A percentile compares a stretch with the other conserved stretches of the same genome.
These are phyloP conservation scores for Aspergillus ochraceus DNA, from an alignment of 2,329 filamentous ascomycete genomes.

Conservation along the genomic window DNA sequence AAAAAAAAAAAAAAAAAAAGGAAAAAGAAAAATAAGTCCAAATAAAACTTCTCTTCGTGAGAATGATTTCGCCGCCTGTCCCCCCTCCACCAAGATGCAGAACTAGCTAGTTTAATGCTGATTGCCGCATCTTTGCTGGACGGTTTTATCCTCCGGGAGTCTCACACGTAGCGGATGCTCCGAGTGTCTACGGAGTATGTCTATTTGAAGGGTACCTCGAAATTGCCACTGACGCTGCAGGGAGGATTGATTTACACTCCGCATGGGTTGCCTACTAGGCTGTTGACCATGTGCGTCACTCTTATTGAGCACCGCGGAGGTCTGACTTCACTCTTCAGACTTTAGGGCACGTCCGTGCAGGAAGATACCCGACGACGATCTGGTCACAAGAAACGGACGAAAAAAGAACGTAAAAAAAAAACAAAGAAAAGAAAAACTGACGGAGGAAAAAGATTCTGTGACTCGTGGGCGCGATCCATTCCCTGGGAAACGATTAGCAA, in stretches of 20 bases:
- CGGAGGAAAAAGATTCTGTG: neutral
- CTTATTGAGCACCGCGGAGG: neutral
- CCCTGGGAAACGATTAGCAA: neutral
- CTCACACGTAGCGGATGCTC: neutral
- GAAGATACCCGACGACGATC: slow-evolving; percentile 2
- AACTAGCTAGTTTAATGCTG: neutral
- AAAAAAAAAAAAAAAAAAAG: neutral
- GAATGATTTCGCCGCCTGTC: neutral
- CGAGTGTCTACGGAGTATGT: neutral
- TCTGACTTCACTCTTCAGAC: neutral
- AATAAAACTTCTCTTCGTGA: neutral
- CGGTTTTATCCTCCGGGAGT: neutral
- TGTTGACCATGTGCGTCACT: neutral
- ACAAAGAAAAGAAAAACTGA: neutral
- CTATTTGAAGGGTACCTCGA: neutral
- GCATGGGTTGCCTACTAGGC: neutral
- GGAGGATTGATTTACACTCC: neutral
- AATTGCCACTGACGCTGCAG: neutral
- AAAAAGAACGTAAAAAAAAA: neutral
- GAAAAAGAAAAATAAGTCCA: neutral
- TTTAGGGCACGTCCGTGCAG: neutral
- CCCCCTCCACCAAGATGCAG: neutral
- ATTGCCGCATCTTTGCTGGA: neutral
- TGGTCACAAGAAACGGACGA: neutral
- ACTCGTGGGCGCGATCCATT: slow-evolving; percentile 2